Evolutionary conservation across 2,329 filamentous ascomycete genomes (phyloP).

Genomic region (Monilinia laxa): DNA sequence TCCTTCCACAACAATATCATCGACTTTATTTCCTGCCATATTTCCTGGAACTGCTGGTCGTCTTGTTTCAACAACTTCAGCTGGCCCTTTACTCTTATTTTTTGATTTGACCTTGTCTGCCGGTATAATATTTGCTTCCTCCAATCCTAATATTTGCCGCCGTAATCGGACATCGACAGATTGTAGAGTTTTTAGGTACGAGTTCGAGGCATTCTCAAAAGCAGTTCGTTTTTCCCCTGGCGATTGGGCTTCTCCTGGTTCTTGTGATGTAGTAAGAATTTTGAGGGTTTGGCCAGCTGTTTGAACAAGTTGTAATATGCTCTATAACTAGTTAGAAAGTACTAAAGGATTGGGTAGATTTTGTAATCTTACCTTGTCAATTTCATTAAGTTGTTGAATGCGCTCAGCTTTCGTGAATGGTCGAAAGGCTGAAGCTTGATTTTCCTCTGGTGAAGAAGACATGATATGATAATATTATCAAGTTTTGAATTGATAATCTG

Average conservation of each 20-base stretch:
- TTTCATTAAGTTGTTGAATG: conserved; percentile 75
- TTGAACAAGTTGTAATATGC: conserved; percentile 50
- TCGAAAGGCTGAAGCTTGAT: conserved; percentile 34
- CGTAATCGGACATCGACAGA: conserved; percentile 72
- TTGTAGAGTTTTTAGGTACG: conserved; percentile 73
- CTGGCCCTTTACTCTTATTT: conserved; percentile 26
- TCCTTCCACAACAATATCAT: conserved; percentile 42
- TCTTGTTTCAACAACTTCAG: conserved; percentile 11
- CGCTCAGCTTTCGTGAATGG: conserved; percentile 72
- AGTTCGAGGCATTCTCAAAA: conserved; percentile 60
- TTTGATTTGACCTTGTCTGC: conserved; percentile 35
- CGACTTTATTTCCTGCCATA: conserved; percentile 21
- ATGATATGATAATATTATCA: conserved; percentile 16
- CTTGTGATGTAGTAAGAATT: conserved; percentile 55
- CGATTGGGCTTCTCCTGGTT: conserved; percentile 23
- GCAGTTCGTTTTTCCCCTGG: conserved; percentile 40
- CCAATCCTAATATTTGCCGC: conserved; percentile 73
- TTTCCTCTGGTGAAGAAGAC: conserved; percentile 22
- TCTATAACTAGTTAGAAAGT: conserved; percentile 30
- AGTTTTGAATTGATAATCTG: neutral
- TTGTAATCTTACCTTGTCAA: conserved; percentile 60
- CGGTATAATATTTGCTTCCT: conserved; percentile 75
- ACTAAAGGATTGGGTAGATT: neutral
- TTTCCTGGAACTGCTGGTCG: conserved; percentile 6
- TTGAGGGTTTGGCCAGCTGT: conserved; percentile 63